A percentile compares a stretch with the other conserved stretches of the same genome.
phyloP scores from a whole-genome alignment of 1,139 yeast species.

The Scheffersomyces lignicola region DNA sequence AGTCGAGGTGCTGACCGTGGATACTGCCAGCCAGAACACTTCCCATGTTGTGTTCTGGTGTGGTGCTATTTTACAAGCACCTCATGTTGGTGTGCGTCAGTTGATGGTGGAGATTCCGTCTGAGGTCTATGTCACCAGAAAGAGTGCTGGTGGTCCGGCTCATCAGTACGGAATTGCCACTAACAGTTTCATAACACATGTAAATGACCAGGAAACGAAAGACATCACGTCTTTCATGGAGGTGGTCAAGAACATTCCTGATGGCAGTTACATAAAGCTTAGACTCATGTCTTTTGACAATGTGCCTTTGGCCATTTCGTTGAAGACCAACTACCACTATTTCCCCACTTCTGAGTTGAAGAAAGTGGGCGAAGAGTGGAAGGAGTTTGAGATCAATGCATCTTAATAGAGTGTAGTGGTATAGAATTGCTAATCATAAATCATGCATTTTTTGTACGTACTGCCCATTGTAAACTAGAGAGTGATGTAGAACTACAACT shows the following conservation, averaged over 20 bases:
- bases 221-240: constrained; percentile 64
- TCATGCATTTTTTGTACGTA: too few species aligned
- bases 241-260: constrained; percentile 67
- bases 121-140: constrained; percentile 72
- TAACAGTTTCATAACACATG: constrained; percentile 85
- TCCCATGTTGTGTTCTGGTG: constrained; percentile 75
- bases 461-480: too few species aligned
- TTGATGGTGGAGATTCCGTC: constrained; percentile 78
- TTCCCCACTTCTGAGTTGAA: constrained; percentile 78
- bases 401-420: too few species aligned
- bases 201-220: constrained; percentile 73
- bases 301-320: constrained; percentile 79
- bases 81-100: constrained; percentile 56
- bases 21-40: constrained; percentile 59
- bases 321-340: constrained; percentile 88
- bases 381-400: constrained; percentile 37
- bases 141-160: constrained; percentile 83
- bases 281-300: constrained; percentile 83
- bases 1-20: constrained; percentile 62
- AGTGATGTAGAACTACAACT: too few species aligned
- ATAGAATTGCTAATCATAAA: too few species aligned
- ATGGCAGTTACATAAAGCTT: constrained; percentile 76
- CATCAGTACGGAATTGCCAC: constrained; percentile 78
- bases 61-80: constrained; percentile 66
- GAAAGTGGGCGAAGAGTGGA: constrained; percentile 52